Evolutionary conservation across 192 early-diverging fungal species (phyloP).

Genomic region (Phycomyces blakesleeanus): DNA sequence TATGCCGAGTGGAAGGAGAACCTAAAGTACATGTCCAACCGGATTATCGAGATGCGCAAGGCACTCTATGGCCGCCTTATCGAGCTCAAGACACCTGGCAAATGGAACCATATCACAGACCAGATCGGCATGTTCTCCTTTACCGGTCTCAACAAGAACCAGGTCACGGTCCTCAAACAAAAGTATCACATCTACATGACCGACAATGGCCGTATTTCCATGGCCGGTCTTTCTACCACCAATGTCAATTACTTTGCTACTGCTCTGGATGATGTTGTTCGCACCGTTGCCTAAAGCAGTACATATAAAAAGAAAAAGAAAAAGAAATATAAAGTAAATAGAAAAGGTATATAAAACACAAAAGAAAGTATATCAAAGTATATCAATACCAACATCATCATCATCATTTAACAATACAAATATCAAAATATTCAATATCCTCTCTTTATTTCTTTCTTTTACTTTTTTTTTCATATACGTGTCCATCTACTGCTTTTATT

Average conservation of each 20-base stretch:
- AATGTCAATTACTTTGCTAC: slow-evolving; percentile 90
- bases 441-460: too few species aligned
- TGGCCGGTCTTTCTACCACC: slow-evolving; percentile 85
- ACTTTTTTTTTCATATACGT: too few species aligned
- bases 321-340: too few species aligned
- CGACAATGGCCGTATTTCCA: slow-evolving; percentile 91
- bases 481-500: too few species aligned
- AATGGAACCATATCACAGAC: slow-evolving; percentile 91
- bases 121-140: slow-evolving; percentile 99
- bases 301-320: neutral
- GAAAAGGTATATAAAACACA: too few species aligned
- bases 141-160: slow-evolving; percentile 67
- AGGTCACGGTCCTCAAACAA: slow-evolving; percentile 76
- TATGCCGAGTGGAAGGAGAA: slow-evolving; percentile 79
- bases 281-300: slow-evolving; percentile 48
- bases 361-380: too few species aligned
- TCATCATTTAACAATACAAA: too few species aligned
- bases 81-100: slow-evolving; percentile 80
- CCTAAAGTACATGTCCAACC: slow-evolving; percentile 78
- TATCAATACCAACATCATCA: too few species aligned
- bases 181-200: slow-evolving; percentile 94
- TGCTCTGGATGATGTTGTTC: slow-evolving; percentile 87
- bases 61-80: slow-evolving; percentile 60
- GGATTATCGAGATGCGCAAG: slow-evolving; percentile 89
- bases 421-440: too few species aligned